Percentiles rank a stretch among this genome's conserved stretches.
phyloP scores from a whole-genome alignment of 2,329 filamentous ascomycete genomes.

The Rutstroemia sp. region DNA sequence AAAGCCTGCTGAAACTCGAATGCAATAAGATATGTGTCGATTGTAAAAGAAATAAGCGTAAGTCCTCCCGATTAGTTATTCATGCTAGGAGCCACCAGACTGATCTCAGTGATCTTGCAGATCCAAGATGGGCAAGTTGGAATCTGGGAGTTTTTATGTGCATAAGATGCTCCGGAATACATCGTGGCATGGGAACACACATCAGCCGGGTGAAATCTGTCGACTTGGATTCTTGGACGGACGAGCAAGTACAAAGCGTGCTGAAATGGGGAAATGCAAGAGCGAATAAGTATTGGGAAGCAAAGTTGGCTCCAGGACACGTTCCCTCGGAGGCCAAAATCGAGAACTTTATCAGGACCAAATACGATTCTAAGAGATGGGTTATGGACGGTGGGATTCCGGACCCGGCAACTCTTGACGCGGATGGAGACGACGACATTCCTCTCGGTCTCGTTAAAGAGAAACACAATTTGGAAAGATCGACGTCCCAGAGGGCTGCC shows the following conservation, averaged over 20 bases:
- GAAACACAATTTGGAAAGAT: constrained; percentile 56
- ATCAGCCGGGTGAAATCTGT: constrained; percentile 98
- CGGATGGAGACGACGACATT: constrained; percentile 78
- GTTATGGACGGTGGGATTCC: constrained; percentile 97
- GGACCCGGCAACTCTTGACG: constrained; percentile 81
- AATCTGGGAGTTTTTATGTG: constrained; percentile 96
- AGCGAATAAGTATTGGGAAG: constrained; percentile 99
- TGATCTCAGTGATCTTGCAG: constrained; percentile 37
- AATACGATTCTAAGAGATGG: constrained; percentile 98
- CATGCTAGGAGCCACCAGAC: background rate
- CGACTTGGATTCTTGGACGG: constrained; percentile 96
- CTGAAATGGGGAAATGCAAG: constrained; percentile 92
- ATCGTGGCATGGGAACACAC: constrained; percentile 97
- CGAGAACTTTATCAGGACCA: constrained; percentile 98
- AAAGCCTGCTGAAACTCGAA: constrained; percentile 89
- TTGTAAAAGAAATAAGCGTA: constrained; percentile 98
- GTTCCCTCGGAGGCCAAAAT: constrained; percentile 96
- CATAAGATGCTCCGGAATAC: constrained; percentile 97
- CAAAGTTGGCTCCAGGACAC: constrained; percentile 84
- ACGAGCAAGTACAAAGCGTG: constrained; percentile 92
- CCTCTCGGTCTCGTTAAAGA: constrained; percentile 56
- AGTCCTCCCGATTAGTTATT: constrained; percentile 29
- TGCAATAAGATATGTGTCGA: constrained; percentile 95
- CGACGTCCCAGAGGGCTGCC: constrained; percentile 27
- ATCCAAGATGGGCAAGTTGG: constrained; percentile 98